These are phyloP conservation scores for Boehmeria nivea DNA, from an alignment of 306 rosid species.

Conservation along the genomic window DNA sequence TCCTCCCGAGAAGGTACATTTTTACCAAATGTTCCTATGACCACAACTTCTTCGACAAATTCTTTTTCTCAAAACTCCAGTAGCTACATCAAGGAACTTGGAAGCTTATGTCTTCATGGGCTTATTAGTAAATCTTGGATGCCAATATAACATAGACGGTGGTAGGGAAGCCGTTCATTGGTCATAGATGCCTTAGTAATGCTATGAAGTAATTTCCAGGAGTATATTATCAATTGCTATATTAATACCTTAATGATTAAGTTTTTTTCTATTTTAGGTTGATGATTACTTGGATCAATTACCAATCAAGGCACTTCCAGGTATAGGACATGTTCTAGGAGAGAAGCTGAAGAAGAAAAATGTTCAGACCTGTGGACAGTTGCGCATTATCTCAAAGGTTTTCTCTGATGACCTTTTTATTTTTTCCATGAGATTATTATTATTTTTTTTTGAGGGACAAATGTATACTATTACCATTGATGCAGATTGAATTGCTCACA, in stretches of 20 bases:
- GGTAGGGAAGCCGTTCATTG: too few species aligned
- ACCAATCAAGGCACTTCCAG: slow-evolving; percentile 81
- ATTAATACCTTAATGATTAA: slow-evolving; percentile 7
- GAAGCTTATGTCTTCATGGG: background rate
- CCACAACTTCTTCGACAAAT: background rate
- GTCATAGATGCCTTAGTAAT: too few species aligned
- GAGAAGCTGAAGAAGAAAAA: slow-evolving; percentile 70
- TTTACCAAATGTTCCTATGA: background rate
- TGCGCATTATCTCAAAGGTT: slow-evolving; percentile 73
- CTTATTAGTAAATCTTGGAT: background rate
- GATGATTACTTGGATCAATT: slow-evolving; percentile 65
- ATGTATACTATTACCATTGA: too few species aligned
- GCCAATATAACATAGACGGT: background rate
- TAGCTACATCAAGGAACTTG: background rate
- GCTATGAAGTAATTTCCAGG: too few species aligned
- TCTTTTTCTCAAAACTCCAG: background rate
- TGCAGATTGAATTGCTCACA: too few species aligned
- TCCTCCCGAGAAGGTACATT: slow-evolving; percentile 53
- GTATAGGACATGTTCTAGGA: slow-evolving; percentile 71
- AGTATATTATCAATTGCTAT: slow-evolving; percentile 12
- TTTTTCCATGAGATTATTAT: slow-evolving; percentile 12
- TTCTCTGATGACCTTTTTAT: slow-evolving; percentile 13
- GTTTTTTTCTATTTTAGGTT: slow-evolving; percentile 45
- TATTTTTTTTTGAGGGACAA: background rate
- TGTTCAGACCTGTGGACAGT: slow-evolving; percentile 64